Conservation (phyloP, 176 grass and related monocot species). For the Carex pumila region DNA sequence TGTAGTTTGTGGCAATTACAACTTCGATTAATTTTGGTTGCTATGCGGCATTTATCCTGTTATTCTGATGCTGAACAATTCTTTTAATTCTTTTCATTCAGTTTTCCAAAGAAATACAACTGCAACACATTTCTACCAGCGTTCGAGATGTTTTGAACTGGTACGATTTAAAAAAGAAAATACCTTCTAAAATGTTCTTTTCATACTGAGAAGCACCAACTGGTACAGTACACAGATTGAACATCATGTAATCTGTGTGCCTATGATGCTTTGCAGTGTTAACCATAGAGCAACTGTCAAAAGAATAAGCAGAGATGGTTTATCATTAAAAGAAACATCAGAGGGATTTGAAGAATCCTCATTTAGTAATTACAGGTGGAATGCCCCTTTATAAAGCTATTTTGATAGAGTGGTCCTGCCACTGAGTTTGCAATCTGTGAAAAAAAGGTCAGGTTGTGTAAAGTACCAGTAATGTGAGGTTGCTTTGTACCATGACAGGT, state of each 20-base stretch:
- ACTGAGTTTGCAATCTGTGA: not conserved
- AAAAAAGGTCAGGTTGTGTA: not conserved
- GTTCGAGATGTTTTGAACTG: not conserved
- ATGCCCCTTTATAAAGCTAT: conserved; percentile 5
- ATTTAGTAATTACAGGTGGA: conserved; percentile 7
- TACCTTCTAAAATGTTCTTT: not conserved
- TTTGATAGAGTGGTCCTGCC: not conserved
- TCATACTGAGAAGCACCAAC: not conserved
- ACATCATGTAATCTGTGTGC: not conserved
- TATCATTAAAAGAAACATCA: not conserved
- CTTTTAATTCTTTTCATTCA: not conserved
- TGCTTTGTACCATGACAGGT: not conserved
- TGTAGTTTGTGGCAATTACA: not conserved
- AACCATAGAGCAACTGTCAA: not conserved
- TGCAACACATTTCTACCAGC: not conserved
- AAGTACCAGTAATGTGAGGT: not conserved
- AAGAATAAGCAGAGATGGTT: not conserved
- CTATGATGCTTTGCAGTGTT: not conserved
- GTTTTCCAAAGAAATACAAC: not conserved
- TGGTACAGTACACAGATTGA: not conserved
- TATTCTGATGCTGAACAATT: not conserved
- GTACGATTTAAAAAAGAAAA: not conserved
- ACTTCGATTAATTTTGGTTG: not conserved
- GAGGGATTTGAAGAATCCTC: conserved; percentile 11
- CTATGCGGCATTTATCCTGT: not conserved